Evolutionary conservation across 2,329 filamentous ascomycete species (phyloP).

Genomic region (Domatiomyces globalis): DNA sequence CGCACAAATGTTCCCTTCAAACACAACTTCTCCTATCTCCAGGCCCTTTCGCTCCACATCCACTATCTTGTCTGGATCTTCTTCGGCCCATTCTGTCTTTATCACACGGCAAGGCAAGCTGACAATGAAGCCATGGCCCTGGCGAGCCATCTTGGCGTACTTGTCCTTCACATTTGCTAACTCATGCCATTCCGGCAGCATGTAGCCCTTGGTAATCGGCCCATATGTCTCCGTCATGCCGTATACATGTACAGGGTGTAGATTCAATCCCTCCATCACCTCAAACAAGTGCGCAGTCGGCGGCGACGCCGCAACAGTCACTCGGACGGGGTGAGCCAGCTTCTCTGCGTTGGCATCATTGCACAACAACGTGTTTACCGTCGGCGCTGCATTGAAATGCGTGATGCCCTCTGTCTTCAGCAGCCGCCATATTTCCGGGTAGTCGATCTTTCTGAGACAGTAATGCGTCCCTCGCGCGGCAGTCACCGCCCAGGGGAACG

Average conservation of each 20-base stretch:
- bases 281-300: slow-evolving; percentile 84
- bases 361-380: slow-evolving; percentile 87
- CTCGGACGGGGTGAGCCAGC: slow-evolving; percentile 57
- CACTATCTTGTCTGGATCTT: slow-evolving; percentile 29
- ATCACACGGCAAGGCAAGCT: slow-evolving; percentile 69
- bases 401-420: slow-evolving; percentile 77
- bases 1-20: slow-evolving; percentile 79
- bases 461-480: slow-evolving; percentile 90
- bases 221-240: slow-evolving; percentile 82
- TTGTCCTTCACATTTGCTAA: slow-evolving; percentile 56
- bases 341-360: slow-evolving; percentile 58
- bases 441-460: slow-evolving; percentile 88
- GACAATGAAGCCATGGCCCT: slow-evolving; percentile 82
- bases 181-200: slow-evolving; percentile 69
- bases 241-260: slow-evolving; percentile 86
- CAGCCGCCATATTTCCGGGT: slow-evolving; percentile 78
- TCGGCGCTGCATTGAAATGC: slow-evolving; percentile 91
- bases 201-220: slow-evolving; percentile 86
- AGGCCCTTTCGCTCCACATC: slow-evolving; percentile 57
- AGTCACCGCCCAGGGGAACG: slow-evolving; percentile 85
- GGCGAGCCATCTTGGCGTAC: slow-evolving; percentile 80
- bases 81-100: slow-evolving; percentile 49
- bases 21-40: slow-evolving; percentile 74
- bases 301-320: slow-evolving; percentile 85
- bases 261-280: slow-evolving; percentile 76